Percentiles rank a stretch among this genome's conserved stretches.
phyloP scores from a whole-genome alignment of 2,329 filamentous ascomycete genomes.

The Clarireedia sp. region DNA sequence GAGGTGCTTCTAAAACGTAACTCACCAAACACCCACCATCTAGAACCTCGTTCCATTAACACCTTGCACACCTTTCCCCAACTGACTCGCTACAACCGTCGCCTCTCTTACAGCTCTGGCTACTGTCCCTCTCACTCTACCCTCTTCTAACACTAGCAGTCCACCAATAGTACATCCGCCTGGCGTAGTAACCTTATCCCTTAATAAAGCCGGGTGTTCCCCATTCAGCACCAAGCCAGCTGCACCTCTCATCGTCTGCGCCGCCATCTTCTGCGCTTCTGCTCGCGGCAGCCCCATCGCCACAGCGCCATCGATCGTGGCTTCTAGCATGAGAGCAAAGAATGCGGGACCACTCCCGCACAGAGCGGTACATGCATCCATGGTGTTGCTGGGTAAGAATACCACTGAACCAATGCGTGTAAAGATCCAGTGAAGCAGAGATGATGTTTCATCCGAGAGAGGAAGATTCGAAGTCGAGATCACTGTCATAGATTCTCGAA shows the following conservation, averaged over 20 bases:
- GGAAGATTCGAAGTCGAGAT: slow-evolving; percentile 57
- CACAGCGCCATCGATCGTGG: slow-evolving; percentile 67
- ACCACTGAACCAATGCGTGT: slow-evolving; percentile 63
- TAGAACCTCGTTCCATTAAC: slow-evolving; percentile 40
- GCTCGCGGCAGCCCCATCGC: slow-evolving; percentile 68
- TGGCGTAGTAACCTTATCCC: slow-evolving; percentile 70
- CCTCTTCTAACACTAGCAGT: slow-evolving; percentile 66
- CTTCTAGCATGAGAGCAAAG: slow-evolving; percentile 67
- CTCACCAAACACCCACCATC: not conserved
- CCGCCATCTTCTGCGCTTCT: slow-evolving; percentile 69
- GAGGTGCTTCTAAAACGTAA: too few relatives aligned
- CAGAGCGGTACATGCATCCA: slow-evolving; percentile 68
- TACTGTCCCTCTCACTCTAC: slow-evolving; percentile 57
- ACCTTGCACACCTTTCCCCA: slow-evolving; percentile 43
- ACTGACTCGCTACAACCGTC: slow-evolving; percentile 59
- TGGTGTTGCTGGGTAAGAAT: slow-evolving; percentile 55
- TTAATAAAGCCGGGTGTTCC: slow-evolving; percentile 66
- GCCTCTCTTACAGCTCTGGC: slow-evolving; percentile 63
- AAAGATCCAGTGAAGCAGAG: slow-evolving; percentile 69
- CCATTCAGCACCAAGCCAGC: slow-evolving; percentile 59
- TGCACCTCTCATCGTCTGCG: slow-evolving; percentile 69
- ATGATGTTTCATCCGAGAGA: slow-evolving; percentile 43
- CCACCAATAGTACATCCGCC: slow-evolving; percentile 74
- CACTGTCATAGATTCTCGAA: slow-evolving; percentile 76
- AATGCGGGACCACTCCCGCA: slow-evolving; percentile 67